Conservation (phyloP, 2,329 filamentous ascomycete genomes). For the Ascomycota sp. region DNA sequence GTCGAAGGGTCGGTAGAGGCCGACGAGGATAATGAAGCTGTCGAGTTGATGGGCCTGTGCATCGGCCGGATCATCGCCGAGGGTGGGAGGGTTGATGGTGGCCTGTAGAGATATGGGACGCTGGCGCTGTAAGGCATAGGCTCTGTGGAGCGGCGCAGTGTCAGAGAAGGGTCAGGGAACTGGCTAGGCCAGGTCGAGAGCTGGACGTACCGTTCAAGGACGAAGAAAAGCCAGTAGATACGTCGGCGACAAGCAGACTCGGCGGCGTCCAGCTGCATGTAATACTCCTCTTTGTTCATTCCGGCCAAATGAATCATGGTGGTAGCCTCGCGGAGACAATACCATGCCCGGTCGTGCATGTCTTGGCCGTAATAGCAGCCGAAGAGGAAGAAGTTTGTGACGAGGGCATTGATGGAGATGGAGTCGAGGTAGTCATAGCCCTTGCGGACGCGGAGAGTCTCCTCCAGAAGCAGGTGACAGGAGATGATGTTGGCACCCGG, state of each 20-base stretch:
- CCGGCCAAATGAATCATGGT: slow-evolving; percentile 43
- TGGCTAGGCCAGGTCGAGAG: background rate
- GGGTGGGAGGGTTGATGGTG: slow-evolving; percentile 43
- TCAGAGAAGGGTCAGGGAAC: background rate
- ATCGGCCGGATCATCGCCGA: slow-evolving; percentile 39
- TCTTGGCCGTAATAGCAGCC: slow-evolving; percentile 52
- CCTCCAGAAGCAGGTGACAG: slow-evolving; percentile 45
- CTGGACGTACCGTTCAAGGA: slow-evolving; percentile 40
- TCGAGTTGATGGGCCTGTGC: slow-evolving; percentile 30
- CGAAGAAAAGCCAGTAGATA: slow-evolving; percentile 53
- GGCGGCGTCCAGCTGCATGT: slow-evolving; percentile 33
- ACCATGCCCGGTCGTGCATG: slow-evolving; percentile 60
- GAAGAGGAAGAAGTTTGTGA: slow-evolving; percentile 65
- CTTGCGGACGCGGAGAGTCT: slow-evolving; percentile 43
- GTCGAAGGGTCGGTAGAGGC: slow-evolving; percentile 45
- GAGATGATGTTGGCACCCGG: slow-evolving; percentile 41
- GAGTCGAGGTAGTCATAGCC: slow-evolving; percentile 38
- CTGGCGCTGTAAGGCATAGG: slow-evolving; percentile 51
- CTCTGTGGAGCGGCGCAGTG: slow-evolving; percentile 16
- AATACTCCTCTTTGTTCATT: slow-evolving; percentile 43
- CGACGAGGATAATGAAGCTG: slow-evolving; percentile 38
- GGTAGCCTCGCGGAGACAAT: slow-evolving; percentile 55
- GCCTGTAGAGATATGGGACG: slow-evolving; percentile 51
- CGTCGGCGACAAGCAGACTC: slow-evolving; percentile 44
- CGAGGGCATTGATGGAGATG: slow-evolving; percentile 35